Conservation (phyloP, 371 early-diverging fungal species). For the Entomophthora muscae region DNA sequence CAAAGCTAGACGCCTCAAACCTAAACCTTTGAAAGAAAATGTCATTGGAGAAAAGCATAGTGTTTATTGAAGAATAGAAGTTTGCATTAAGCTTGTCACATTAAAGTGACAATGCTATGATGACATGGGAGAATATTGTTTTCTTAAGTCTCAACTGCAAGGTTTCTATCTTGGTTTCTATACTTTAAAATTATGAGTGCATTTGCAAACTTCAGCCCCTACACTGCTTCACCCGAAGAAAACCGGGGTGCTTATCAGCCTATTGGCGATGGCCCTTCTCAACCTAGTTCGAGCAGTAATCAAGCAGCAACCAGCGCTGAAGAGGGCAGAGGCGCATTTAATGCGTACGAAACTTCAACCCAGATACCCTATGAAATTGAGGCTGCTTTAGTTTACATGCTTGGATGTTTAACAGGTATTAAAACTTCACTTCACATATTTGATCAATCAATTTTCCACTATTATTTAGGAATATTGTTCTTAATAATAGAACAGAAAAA, state of each 20-base stretch:
- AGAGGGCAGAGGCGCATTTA: constrained; percentile 37
- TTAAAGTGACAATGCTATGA: no score
- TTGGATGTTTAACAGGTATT: constrained; percentile 54
- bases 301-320: constrained; percentile 1
- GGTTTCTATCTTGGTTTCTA: no score
- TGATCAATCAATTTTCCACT: constrained; percentile 2
- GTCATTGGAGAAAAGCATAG: no score
- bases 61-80: no score
- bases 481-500: constrained; percentile 59
- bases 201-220: constrained; percentile 8
- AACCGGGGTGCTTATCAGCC: constrained; percentile 7
- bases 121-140: no score
- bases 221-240: constrained; percentile 8
- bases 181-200: constrained; percentile 1
- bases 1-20: no score
- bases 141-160: no score
- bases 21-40: no score
- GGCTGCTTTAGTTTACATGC: constrained; percentile 47
- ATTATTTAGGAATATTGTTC: constrained; percentile 35
- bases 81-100: no score
- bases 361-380: constrained; percentile 63
- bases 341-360: constrained; percentile 59
- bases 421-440: background rate
- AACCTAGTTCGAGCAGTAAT: background rate
- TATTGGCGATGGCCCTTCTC: background rate